Base-by-base conservation (phyloP, 2,329 filamentous ascomycete species). In the Exophiala mesophila region DNA sequence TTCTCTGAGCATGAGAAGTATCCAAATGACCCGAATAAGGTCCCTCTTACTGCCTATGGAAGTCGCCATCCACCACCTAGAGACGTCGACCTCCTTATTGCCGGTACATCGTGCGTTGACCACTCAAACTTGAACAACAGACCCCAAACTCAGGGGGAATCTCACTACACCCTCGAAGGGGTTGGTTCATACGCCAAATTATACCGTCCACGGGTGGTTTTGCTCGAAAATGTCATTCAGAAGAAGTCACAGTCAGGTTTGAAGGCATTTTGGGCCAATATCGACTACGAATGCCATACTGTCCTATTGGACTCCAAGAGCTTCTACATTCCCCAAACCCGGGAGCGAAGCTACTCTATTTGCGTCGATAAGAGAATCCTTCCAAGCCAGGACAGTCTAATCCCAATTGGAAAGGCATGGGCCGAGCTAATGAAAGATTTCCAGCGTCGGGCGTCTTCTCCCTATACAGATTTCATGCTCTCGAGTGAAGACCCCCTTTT, bases 51-150 rank as follows among this genome's bases (percentile, higher is more conserved):
- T 1, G 82, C 81, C 1, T 82, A 82, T 56, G 85, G 85, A 3
- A 72, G 74, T 5, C 63, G 71, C 36, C 69, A 69, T 3, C 39
- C 60, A 1, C 75, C 88, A 1, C 83, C 83, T 0, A 61, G 60
- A 0, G 57, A 73, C 8, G 61, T 79, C 1, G 81, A 89, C 49
- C 58, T 90, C 0, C 64, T 90, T 1, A 67, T 89, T 32, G 82
- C 82, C 5, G 85, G 85, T 0, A 85, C 82, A 30, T 81, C 83
- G 0, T 92, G 85, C 52, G 82, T 86, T 2, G 85, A 89, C 54
- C 85, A 83, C 50, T 89, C 85, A 0, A 57, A 51, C 0, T 60
- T 88, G 21, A 74, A 66, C 36, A 60, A 68, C 3, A 65, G 66
- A 12, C 78, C 78, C 20, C 9, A 36, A 19, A 26, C 24, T 29